Conservation (phyloP, 1,139 yeast genomes). For the Saccharomyces hybrid region DNA sequence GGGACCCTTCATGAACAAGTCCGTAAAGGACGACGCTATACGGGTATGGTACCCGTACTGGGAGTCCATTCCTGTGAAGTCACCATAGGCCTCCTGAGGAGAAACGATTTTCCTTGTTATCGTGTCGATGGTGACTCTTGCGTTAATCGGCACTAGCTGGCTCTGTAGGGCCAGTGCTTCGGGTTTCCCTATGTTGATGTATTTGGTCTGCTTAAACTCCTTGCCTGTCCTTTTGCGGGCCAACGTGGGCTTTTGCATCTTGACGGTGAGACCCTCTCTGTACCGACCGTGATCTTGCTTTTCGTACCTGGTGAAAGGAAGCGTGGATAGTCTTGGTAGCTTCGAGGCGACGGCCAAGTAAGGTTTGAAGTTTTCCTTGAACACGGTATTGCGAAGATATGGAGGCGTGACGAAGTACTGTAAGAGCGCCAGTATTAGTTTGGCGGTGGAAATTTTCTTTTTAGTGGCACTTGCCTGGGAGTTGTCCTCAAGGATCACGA, state of each 20-base stretch:
- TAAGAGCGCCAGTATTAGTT: conserved; percentile 59
- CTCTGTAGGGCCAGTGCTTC: conserved; percentile 49
- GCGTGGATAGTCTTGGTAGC: conserved; percentile 61
- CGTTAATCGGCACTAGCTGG: conserved; percentile 66
- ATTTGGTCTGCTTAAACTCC: conserved; percentile 55
- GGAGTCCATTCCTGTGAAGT: conserved; percentile 45
- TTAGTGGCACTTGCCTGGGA: conserved; percentile 8
- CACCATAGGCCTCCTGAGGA: conserved; percentile 65
- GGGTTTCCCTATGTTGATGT: conserved; percentile 63
- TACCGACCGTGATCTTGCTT: conserved; percentile 35
- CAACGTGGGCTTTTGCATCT: conserved; percentile 37
- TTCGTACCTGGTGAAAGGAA: conserved; percentile 55
- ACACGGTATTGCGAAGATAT: conserved; percentile 59
- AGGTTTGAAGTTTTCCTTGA: conserved; percentile 38
- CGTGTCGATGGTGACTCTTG: conserved; percentile 73
- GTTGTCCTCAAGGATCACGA: conserved; percentile 53
- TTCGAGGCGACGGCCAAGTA: conserved; percentile 60
- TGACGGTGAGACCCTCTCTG: conserved; percentile 66
- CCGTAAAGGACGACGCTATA: conserved; percentile 50
- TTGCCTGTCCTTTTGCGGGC: conserved; percentile 33
- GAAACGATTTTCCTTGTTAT: conserved; percentile 57
- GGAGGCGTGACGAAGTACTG: conserved; percentile 86
- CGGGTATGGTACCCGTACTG: conserved; percentile 75
- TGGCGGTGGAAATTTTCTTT: conserved; percentile 34
- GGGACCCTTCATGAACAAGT: conserved; percentile 64